Evolutionary conservation across 805 yeast genomes (phyloP).

Genomic region (Metschnikowia drakensbergensis): DNA sequence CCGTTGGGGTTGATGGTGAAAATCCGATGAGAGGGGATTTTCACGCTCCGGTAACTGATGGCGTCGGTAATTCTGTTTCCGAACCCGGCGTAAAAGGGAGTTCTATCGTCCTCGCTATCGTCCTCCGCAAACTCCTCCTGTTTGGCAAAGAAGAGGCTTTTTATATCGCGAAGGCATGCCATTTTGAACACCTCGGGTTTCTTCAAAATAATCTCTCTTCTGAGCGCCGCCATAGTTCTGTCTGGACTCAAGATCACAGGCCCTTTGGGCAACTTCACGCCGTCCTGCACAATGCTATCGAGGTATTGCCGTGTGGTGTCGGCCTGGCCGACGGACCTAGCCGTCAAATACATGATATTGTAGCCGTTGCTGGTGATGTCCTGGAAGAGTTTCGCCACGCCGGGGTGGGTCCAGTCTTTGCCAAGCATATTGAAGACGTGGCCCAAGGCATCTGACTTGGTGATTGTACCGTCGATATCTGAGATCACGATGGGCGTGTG

Average conservation of each 20-base stretch:
- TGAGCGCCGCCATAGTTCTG: conserved; percentile 90
- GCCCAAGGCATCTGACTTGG: conserved; percentile 96
- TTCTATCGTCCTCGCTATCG: conserved; percentile 42
- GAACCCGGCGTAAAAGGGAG: conserved; percentile 96
- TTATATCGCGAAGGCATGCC: conserved; percentile 90
- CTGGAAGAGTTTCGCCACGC: conserved; percentile 87
- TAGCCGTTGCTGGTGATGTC: conserved; percentile 87
- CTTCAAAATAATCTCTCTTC: conserved; percentile 85
- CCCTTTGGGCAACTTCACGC: conserved; percentile 70
- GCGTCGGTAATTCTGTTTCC: conserved; percentile 98
- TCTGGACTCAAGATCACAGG: conserved; percentile 96
- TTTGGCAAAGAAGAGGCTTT: conserved; percentile 53
- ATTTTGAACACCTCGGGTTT: conserved; percentile 98
- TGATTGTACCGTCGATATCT: conserved; percentile 97
- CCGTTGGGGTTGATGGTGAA: conserved; percentile 96
- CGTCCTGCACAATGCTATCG: conserved; percentile 68
- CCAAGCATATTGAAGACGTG: conserved; percentile 93
- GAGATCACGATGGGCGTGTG: conserved; percentile 89
- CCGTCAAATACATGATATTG: conserved; percentile 88
- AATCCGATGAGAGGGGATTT: conserved; percentile 89
- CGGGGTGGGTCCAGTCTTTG: conserved; percentile 96
- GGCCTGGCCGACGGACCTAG: conserved; percentile 93
- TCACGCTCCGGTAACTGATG: conserved; percentile 86
- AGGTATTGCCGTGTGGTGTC: conserved; percentile 86
- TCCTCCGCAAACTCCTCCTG: conserved; percentile 7